A percentile compares a stretch with the other conserved stretches of the same genome.
Conservation (phyloP, 1,284 basidiomycete genomes). For the Marasmius fiardii region DNA sequence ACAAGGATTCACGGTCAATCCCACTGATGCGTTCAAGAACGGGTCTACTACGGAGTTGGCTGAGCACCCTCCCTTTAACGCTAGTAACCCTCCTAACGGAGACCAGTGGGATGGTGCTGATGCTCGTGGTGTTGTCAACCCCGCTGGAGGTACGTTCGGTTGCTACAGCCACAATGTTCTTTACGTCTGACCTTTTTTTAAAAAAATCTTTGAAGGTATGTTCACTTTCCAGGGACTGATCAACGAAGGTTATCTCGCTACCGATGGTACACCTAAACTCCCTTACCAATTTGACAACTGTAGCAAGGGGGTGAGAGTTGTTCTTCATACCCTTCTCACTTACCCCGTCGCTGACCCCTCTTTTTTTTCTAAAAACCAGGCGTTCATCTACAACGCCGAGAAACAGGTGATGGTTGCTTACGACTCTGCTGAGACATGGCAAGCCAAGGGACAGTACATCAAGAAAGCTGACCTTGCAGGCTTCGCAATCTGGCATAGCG, state of each 20-base stretch:
- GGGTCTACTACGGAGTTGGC: slow-evolving; percentile 31
- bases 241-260: slow-evolving; percentile 36
- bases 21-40: slow-evolving; percentile 27
- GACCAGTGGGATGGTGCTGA: not conserved
- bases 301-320: slow-evolving; percentile 54
- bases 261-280: slow-evolving; percentile 36
- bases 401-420: slow-evolving; percentile 48
- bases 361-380: slow-evolving; percentile 29
- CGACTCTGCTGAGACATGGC: slow-evolving; percentile 47
- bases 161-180: too few species aligned
- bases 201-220: slow-evolving; percentile 27
- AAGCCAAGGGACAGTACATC: slow-evolving; percentile 43
- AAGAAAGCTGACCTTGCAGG: slow-evolving; percentile 41
- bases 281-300: slow-evolving; percentile 48
- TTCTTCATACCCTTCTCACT: not conserved
- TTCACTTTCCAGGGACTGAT: slow-evolving; percentile 50
- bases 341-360: too few species aligned
- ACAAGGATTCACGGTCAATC: slow-evolving; percentile 52
- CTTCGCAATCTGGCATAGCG: slow-evolving; percentile 55
- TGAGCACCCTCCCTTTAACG: slow-evolving; percentile 49
- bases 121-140: not conserved
- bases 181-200: too few species aligned
- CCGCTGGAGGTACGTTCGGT: not conserved
- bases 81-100: slow-evolving; percentile 33
- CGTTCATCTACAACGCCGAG: slow-evolving; percentile 49